Conservation (phyloP, 2,329 filamentous ascomycete genomes). For the Stachybotrys chlorohalonatus region DNA sequence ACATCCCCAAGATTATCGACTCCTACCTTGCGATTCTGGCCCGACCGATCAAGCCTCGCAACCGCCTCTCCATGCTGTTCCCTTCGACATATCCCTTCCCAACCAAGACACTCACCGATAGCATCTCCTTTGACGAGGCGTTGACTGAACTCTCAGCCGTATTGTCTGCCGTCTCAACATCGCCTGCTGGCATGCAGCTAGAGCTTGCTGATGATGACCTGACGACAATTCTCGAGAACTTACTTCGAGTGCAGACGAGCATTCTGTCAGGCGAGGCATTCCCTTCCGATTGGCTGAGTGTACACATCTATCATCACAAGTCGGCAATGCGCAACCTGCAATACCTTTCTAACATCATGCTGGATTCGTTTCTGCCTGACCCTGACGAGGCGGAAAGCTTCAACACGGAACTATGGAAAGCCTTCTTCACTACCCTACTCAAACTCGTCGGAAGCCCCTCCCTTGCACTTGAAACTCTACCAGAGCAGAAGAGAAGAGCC, state of each 20-base stretch:
- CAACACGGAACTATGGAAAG: slow-evolving; percentile 87
- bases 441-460: slow-evolving; percentile 84
- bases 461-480: slow-evolving; percentile 87
- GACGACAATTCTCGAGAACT: slow-evolving; percentile 64
- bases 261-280: slow-evolving; percentile 86
- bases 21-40: slow-evolving; percentile 74
- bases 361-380: slow-evolving; percentile 77
- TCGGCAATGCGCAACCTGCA: slow-evolving; percentile 81
- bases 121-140: slow-evolving; percentile 67
- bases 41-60: slow-evolving; percentile 41
- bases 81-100: slow-evolving; percentile 87
- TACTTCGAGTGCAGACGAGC: slow-evolving; percentile 78
- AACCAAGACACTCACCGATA: slow-evolving; percentile 54
- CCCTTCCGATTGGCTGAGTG: slow-evolving; percentile 80
- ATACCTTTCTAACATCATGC: slow-evolving; percentile 68
- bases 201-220: slow-evolving; percentile 69
- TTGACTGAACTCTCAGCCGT: slow-evolving; percentile 84
- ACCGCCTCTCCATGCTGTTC: slow-evolving; percentile 77
- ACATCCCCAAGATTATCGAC: slow-evolving; percentile 83
- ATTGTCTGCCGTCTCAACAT: slow-evolving; percentile 71
- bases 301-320: slow-evolving; percentile 88
- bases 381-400: slow-evolving; percentile 89
- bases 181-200: slow-evolving; percentile 61
- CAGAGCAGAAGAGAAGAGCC: slow-evolving; percentile 89
- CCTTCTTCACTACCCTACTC: slow-evolving; percentile 82